These are phyloP conservation scores for Lignosus rhinocerotis DNA, from an alignment of 1,284 basidiomycete genomes.

Conservation along the genomic window DNA sequence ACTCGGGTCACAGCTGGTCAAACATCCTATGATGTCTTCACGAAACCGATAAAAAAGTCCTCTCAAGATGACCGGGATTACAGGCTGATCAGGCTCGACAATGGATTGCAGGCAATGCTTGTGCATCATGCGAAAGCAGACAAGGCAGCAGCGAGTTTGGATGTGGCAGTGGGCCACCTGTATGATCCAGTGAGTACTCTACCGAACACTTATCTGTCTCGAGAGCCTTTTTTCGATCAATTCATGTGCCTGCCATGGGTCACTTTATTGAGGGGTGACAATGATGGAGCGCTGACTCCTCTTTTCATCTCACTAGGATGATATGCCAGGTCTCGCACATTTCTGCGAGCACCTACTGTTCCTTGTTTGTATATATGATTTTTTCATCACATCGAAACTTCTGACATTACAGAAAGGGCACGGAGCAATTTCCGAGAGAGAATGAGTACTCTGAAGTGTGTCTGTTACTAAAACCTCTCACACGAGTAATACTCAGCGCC, in stretches of 20 bases:
- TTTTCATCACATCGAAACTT: not conserved
- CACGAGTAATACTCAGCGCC: not conserved
- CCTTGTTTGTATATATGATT: conserved; percentile 60
- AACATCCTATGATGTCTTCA: conserved; percentile 46
- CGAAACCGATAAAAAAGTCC: conserved; percentile 73
- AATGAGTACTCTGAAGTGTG: conserved; percentile 88
- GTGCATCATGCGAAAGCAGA: conserved; percentile 89
- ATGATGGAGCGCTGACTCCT: not conserved
- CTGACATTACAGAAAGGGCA: conserved; percentile 52
- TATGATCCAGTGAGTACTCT: conserved; percentile 79
- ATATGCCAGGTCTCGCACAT: conserved; percentile 88
- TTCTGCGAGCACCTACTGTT: conserved; percentile 97
- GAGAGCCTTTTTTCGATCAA: not conserved
- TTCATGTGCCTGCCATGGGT: not conserved
- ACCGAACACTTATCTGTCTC: no score
- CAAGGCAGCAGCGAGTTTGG: conserved; percentile 93
- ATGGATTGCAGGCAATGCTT: conserved; percentile 86
- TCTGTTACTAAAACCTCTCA: not conserved
- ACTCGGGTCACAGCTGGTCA: conserved; percentile 20
- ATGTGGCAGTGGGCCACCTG: conserved; percentile 94
- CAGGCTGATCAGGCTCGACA: conserved; percentile 81
- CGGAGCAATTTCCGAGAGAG: conserved; percentile 83
- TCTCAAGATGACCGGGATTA: conserved; percentile 79
- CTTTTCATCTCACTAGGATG: conserved; percentile 47
- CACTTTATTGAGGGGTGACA: not conserved